These are phyloP conservation scores for Penicillium sp. DNA, from an alignment of 2,329 filamentous ascomycete species.

Conservation along the genomic window DNA sequence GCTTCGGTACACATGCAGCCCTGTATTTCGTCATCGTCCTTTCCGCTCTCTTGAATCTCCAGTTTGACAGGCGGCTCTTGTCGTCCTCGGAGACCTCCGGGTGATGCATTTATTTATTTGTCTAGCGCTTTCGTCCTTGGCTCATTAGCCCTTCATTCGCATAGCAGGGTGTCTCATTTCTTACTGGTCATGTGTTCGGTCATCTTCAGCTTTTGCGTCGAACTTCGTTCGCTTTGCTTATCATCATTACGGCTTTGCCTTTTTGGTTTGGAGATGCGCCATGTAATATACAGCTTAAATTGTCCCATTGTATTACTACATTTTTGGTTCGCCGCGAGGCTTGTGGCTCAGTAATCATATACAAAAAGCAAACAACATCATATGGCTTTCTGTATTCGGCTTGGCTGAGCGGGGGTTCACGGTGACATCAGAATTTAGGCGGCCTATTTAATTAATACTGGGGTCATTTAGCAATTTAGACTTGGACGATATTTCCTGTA, in stretches of 20 bases:
- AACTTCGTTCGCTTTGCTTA: background rate
- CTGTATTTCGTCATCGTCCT: conserved; percentile 13
- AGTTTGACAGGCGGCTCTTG: conserved; percentile 22
- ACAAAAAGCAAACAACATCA: background rate
- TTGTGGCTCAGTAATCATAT: too few relatives aligned
- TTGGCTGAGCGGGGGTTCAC: conserved; percentile 3
- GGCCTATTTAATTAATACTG: too few relatives aligned
- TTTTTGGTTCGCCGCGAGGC: too few relatives aligned
- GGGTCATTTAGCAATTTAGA: background rate
- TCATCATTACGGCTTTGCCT: background rate
- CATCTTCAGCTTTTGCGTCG: background rate
- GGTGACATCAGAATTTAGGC: background rate
- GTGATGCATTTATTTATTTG: background rate
- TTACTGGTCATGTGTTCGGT: conserved; percentile 1
- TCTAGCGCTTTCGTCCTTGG: background rate
- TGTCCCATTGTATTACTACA: background rate
- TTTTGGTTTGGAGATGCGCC: background rate
- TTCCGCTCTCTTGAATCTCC: conserved; percentile 5
- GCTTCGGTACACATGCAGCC: conserved; percentile 21
- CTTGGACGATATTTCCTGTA: too few relatives aligned
- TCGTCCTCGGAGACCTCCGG: conserved; percentile 8
- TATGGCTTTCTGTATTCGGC: background rate
- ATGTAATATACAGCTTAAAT: background rate
- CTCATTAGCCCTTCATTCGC: background rate
- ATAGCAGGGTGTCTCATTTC: conserved; percentile 10